phyloP scores from a whole-genome alignment of 2,329 filamentous ascomycete species.

The Diaporthe capsici region DNA sequence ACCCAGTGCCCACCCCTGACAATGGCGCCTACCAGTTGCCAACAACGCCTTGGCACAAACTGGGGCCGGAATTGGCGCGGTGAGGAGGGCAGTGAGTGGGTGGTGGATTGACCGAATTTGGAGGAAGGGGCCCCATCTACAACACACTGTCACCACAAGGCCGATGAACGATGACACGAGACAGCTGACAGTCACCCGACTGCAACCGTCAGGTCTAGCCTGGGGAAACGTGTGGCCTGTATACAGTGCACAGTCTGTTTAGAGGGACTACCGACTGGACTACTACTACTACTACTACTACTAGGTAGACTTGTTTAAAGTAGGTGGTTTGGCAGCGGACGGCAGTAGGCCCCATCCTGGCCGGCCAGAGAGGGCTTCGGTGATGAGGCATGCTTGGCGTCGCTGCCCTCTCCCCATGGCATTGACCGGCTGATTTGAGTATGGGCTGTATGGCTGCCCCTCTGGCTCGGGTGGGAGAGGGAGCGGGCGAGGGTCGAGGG shows the following conservation, averaged over 20 bases:
- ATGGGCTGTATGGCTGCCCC: constrained; percentile 10
- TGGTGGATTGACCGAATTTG: constrained; percentile 8
- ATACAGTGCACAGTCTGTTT: constrained; percentile 9
- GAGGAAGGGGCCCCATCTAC: constrained; percentile 11
- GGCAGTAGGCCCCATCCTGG: constrained; percentile 10
- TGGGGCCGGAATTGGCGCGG: constrained; percentile 27
- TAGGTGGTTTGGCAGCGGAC: constrained; percentile 10
- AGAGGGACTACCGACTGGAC: background rate
- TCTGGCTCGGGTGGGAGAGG: constrained; percentile 18
- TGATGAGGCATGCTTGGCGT: constrained; percentile 33
- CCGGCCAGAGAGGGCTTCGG: constrained; percentile 11
- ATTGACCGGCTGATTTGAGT: constrained; percentile 30
- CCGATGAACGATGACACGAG: constrained; percentile 25
- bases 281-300: background rate
- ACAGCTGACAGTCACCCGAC: constrained; percentile 26
- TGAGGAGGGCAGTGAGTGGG: background rate
- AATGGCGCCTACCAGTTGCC: constrained; percentile 29
- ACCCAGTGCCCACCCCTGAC: background rate
- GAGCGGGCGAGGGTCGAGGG: constrained; percentile 10
- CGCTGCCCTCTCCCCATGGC: background rate
- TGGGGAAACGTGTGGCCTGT: constrained; percentile 17
- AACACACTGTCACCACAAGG: background rate
- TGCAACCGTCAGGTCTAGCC: constrained; percentile 1
- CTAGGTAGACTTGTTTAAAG: background rate
- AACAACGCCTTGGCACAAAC: constrained; percentile 10